Evolutionary conservation across 2,329 filamentous ascomycete species (phyloP).

Genomic region (Sclerotinia trifoliorum): DNA sequence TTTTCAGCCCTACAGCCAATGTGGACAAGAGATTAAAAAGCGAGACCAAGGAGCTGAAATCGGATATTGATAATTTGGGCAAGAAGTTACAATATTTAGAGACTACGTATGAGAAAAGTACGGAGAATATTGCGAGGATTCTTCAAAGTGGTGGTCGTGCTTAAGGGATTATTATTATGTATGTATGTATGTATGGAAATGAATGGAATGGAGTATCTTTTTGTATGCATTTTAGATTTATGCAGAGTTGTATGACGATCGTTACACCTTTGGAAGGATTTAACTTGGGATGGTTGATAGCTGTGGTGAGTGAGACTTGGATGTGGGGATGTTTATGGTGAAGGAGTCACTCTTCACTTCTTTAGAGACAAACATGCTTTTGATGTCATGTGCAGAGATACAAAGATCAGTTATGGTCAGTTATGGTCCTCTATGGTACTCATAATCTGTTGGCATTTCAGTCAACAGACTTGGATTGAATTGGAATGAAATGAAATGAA

Average conservation of each 20-base stretch:
- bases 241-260: not conserved
- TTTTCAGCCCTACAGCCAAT: conserved; percentile 68
- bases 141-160: conserved; percentile 53
- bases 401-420: too few relatives aligned
- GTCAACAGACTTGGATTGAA: not conserved
- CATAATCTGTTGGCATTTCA: conserved; percentile 1
- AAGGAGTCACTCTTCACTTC: not conserved
- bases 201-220: not conserved
- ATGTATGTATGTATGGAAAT: too few relatives aligned
- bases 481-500: too few relatives aligned
- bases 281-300: conserved; percentile 3
- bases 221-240: not conserved
- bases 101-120: conserved; percentile 92
- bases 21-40: conserved; percentile 73
- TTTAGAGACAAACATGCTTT: not conserved
- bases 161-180: conserved; percentile 25
- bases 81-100: conserved; percentile 93
- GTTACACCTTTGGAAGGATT: not conserved
- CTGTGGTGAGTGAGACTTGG: not conserved
- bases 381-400: conserved; percentile 13
- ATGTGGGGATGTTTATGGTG: not conserved
- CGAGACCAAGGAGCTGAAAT: conserved; percentile 72
- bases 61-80: conserved; percentile 75
- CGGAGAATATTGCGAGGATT: conserved; percentile 86
- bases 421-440: not conserved